Percentiles rank a stretch among this genome's conserved stretches.
These are phyloP conservation scores for Cryptococcus hybrid DNA, from an alignment of 1,284 basidiomycete species.

Conservation along the genomic window DNA sequence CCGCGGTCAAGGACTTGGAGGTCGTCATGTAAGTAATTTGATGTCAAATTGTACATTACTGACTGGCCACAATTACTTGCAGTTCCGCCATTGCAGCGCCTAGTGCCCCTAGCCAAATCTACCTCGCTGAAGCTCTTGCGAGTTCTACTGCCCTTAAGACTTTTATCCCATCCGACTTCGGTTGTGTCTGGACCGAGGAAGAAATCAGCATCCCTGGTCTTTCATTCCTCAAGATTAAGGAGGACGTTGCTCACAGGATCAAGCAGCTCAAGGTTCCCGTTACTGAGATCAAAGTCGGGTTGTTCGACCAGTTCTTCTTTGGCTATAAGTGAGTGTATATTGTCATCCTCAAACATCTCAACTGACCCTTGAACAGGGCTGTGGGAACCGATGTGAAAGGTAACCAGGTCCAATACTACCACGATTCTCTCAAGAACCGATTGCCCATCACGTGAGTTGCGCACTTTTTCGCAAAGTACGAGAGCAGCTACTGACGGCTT, in stretches of 20 bases:
- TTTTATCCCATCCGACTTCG: conserved; percentile 23
- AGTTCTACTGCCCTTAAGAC: conserved; percentile 12
- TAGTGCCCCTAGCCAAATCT: neutral
- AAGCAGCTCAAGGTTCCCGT: conserved; percentile 10
- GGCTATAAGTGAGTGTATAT: conserved; percentile 5
- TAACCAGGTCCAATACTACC: conserved; percentile 8
- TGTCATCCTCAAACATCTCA: no score
- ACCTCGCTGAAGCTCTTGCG: conserved; percentile 12
- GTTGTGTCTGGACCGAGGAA: conserved; percentile 15
- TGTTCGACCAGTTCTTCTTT: conserved; percentile 11
- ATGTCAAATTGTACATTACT: no score
- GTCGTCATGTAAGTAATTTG: conserved; percentile 19
- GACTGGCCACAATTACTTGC: no score
- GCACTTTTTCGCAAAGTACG: no score
- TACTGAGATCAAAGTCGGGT: conserved; percentile 9
- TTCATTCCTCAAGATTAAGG: conserved; percentile 9
- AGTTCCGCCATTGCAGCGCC: no score
- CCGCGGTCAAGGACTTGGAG: conserved; percentile 13
- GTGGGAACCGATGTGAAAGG: conserved; percentile 4
- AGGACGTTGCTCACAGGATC: conserved; percentile 4
- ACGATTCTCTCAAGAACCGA: conserved; percentile 4
- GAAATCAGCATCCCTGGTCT: conserved; percentile 6
- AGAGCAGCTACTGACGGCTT: no score
- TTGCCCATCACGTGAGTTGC: conserved; percentile 13
- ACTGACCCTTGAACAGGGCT: neutral